Evolutionary conservation across 2,329 filamentous ascomycete species (phyloP), one percentile per base, ranked within the genome.

Genomic region (Diaporthe sp.): DNA sequence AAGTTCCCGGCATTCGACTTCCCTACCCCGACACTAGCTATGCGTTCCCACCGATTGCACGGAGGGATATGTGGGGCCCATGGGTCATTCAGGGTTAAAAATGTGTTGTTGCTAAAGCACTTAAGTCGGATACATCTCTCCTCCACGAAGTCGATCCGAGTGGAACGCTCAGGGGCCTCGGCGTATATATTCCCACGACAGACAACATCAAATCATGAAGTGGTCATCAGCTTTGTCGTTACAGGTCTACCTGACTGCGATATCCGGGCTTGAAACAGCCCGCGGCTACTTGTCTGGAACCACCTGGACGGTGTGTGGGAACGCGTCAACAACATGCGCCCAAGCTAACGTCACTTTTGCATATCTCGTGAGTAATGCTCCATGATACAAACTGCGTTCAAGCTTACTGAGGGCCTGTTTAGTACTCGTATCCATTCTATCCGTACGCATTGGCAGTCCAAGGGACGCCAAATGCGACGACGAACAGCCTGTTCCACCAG

Each of bases 341-440:
- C 68, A 71, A 28, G 52, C 54, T 6, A 71, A 71, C 22, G 35
- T 71, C 19, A 71, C 54, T 5, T 71, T 71, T 22, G 68, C 68
- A 22, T 71, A 71, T 28, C 54, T 71, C 22, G 68, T 71, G 38
- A 71, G 72, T 64, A 7, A 22, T 22, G 2, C 4, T 45, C 22
- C 7, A n/a, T n/a, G n/a, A n/a, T 35, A n/a, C 17, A 3, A 13
- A 28, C 22, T 57, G 30, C 17, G 17, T 1, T 8, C 22, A 2
- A n/a, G 2, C 30, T 35, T n/a, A n/a, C 54, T 57, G 54, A 57
- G 3, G 4, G 2, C 2, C 19, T 4, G 10, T 22, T 4, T 28
- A 71, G 68, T 71, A 71, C 25, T 71, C 68, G 6, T 71, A 71
- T 22, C 68, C 68, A 25, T 42, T 71, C 40, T 71, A 57, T 40